Evolutionary conservation across 176 grass and related monocot species (phyloP).

Genomic region (Pharus latifolius): DNA sequence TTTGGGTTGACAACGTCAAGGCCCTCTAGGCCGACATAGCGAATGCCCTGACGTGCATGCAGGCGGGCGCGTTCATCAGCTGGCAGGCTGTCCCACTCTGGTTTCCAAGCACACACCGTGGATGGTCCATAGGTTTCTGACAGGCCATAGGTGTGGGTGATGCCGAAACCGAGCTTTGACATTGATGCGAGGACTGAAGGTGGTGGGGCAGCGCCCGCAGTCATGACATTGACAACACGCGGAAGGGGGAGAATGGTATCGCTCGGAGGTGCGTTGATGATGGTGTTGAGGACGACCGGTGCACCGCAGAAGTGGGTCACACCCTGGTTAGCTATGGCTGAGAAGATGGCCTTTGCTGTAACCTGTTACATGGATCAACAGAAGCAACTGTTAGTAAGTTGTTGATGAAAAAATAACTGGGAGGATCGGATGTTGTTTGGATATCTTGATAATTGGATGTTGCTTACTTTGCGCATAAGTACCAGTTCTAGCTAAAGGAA

Average conservation of each 20-base stretch:
- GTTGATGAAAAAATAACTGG: neutral
- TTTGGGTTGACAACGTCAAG: constrained; percentile 62
- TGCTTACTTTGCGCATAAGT: too few relatives aligned
- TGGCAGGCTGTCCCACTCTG: constrained; percentile 75
- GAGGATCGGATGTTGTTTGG: too few relatives aligned
- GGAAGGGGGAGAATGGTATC: constrained; percentile 74
- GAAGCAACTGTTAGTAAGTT: neutral
- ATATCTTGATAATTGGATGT: too few relatives aligned
- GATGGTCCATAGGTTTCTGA: constrained; percentile 87
- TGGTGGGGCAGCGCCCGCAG: constrained; percentile 82
- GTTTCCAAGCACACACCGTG: constrained; percentile 84
- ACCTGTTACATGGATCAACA: constrained; percentile 36
- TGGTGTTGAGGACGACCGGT: constrained; percentile 76
- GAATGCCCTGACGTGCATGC: constrained; percentile 78
- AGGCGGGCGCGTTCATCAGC: constrained; percentile 50
- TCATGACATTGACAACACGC: constrained; percentile 60
- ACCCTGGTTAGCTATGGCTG: constrained; percentile 68
- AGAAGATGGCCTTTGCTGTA: constrained; percentile 80
- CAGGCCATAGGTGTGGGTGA: constrained; percentile 87
- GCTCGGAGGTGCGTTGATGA: constrained; percentile 71
- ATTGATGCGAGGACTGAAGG: constrained; percentile 71
- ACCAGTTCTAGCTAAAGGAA: too few relatives aligned
- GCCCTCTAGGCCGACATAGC: constrained; percentile 67
- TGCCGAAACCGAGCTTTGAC: constrained; percentile 68
- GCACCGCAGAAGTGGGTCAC: constrained; percentile 91